Conservation (phyloP, 2,329 filamentous ascomycete genomes). For the Penicillium sclerotiorum region DNA sequence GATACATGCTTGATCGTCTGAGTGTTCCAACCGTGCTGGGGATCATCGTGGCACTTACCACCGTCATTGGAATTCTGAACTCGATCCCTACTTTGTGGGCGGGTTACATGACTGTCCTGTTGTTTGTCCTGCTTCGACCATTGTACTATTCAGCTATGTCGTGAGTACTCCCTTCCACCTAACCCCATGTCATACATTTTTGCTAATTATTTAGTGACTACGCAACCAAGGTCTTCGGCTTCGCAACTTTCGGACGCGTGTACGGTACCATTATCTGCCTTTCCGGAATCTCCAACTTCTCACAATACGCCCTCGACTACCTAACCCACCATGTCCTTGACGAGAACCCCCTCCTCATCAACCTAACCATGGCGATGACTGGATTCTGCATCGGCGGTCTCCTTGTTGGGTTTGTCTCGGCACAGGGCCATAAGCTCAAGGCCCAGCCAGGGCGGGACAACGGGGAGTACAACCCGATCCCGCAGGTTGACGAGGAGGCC, state of each 20-base stretch:
- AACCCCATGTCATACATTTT: not conserved
- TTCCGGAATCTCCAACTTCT: slow-evolving; percentile 80
- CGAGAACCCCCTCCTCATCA: slow-evolving; percentile 76
- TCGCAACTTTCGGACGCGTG: slow-evolving; percentile 86
- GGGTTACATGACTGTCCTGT: slow-evolving; percentile 70
- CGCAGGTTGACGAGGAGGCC: slow-evolving; percentile 22
- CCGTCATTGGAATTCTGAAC: slow-evolving; percentile 74
- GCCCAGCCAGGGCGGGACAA: slow-evolving; percentile 16
- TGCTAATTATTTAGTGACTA: slow-evolving; percentile 62
- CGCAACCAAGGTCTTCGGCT: slow-evolving; percentile 87
- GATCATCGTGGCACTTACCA: slow-evolving; percentile 71
- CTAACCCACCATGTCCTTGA: slow-evolving; percentile 72
- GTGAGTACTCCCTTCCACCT: slow-evolving; percentile 37
- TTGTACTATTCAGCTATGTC: slow-evolving; percentile 91
- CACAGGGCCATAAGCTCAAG: slow-evolving; percentile 21
- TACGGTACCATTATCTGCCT: slow-evolving; percentile 89
- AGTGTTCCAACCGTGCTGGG: slow-evolving; percentile 71
- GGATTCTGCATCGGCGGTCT: slow-evolving; percentile 66
- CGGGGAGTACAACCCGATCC: slow-evolving; percentile 30
- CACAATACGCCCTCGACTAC: slow-evolving; percentile 76
- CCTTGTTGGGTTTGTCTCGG: slow-evolving; percentile 67
- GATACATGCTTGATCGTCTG: slow-evolving; percentile 74
- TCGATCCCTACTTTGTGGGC: slow-evolving; percentile 67
- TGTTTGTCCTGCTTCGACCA: slow-evolving; percentile 86
- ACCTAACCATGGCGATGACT: slow-evolving; percentile 65